phyloP scores from a whole-genome alignment of 176 grass and related monocot genomes.

The Aegilops sharonensis region DNA sequence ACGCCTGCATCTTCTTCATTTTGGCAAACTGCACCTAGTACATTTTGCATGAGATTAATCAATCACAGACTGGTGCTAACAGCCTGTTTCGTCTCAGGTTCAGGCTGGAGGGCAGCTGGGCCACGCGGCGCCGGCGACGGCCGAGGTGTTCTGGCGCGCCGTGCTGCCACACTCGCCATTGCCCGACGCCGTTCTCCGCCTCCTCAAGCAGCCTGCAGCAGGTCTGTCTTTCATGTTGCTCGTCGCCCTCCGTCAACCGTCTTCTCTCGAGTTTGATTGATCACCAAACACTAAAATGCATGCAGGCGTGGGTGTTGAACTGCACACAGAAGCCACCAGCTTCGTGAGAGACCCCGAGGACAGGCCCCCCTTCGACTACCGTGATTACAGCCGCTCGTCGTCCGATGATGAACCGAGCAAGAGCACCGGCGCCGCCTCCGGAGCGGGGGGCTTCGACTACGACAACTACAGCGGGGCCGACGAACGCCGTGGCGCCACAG shows the following conservation, averaged over 20 bases:
- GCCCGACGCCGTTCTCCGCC: slow-evolving; percentile 33
- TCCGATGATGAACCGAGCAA: background rate
- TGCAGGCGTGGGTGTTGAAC: background rate
- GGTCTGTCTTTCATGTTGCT: background rate
- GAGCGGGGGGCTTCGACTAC: background rate
- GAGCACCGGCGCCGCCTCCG: background rate
- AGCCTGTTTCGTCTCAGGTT: background rate
- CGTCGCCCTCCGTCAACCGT: background rate
- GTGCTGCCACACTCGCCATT: slow-evolving; percentile 26
- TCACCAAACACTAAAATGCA: background rate
- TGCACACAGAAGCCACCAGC: background rate
- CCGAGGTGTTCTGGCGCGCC: slow-evolving; percentile 40
- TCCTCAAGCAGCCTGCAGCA: slow-evolving; percentile 10
- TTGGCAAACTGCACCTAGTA: too few relatives aligned
- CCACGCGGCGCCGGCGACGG: slow-evolving; percentile 31
- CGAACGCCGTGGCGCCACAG: background rate
- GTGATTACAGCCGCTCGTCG: slow-evolving; percentile 3
- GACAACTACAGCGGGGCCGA: background rate
- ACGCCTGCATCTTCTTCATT: background rate
- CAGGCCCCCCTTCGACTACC: slow-evolving; percentile 13
- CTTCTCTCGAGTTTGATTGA: background rate
- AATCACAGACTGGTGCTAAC: background rate
- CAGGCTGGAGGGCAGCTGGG: slow-evolving; percentile 23
- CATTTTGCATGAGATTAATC: background rate
- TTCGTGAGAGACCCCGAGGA: background rate